These are phyloP conservation scores for Aspergillus japonicus DNA, from an alignment of 2,329 filamentous ascomycete genomes.

Conservation along the genomic window DNA sequence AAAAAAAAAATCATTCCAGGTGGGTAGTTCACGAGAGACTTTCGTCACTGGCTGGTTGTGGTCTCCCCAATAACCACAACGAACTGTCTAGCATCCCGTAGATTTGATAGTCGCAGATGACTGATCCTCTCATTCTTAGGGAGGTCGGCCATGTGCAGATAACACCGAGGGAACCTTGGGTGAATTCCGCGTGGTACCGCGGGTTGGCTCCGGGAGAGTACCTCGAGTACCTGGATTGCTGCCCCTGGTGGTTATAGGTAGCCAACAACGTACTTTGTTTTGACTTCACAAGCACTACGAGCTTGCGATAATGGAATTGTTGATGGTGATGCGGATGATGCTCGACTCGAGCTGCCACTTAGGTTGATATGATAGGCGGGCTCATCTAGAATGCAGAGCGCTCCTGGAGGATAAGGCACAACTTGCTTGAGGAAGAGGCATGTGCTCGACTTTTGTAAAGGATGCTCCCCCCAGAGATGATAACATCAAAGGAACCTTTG, in stretches of 20 bases:
- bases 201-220: slow-evolving; percentile 11
- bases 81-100: neutral
- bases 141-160: slow-evolving; percentile 8
- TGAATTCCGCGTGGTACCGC: slow-evolving; percentile 21
- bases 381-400: neutral
- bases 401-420: neutral
- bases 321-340: neutral
- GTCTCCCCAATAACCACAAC: neutral
- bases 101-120: neutral
- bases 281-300: neutral
- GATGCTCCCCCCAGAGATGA: neutral
- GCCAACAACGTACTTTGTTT: neutral
- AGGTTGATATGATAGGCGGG: neutral
- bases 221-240: neutral
- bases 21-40: neutral
- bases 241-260: neutral
- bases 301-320: neutral
- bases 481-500: slow-evolving; percentile 6
- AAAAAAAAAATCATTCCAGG: neutral
- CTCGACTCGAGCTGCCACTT: neutral
- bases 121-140: slow-evolving; percentile 1
- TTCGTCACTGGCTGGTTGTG: neutral
- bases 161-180: slow-evolving; percentile 17
- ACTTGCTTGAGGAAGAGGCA: neutral
- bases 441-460: slow-evolving; percentile 1